Conservation (phyloP, 345 rosid species). For the Gossypium longicalyx region DNA sequence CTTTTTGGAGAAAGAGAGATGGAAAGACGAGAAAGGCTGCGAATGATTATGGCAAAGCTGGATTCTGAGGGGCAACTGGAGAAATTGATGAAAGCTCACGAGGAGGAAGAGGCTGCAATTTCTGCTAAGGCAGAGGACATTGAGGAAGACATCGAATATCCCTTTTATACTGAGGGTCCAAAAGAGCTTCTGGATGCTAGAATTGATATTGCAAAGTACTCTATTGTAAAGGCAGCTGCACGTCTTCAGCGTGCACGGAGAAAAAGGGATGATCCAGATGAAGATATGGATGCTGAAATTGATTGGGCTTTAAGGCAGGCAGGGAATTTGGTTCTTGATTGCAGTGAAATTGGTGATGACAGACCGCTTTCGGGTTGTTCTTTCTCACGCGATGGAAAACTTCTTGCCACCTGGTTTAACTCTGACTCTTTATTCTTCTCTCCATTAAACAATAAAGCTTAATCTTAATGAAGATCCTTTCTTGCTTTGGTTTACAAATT, state of each 20-base stretch:
- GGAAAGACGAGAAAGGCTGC: conserved; percentile 91
- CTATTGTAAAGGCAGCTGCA: conserved; percentile 57
- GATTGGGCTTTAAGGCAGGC: conserved; percentile 71
- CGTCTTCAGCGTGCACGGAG: conserved; percentile 68
- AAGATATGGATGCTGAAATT: conserved; percentile 79
- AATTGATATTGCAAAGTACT: conserved; percentile 66
- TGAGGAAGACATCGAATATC: conserved; percentile 72
- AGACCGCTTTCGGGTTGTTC: conserved; percentile 92
- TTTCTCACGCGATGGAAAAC: conserved; percentile 69
- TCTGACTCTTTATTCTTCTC: background rate
- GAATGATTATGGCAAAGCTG: conserved; percentile 80
- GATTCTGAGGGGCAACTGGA: conserved; percentile 81
- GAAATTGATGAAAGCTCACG: conserved; percentile 78
- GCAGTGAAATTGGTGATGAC: conserved; percentile 86
- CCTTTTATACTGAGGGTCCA: conserved; percentile 83
- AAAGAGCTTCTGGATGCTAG: conserved; percentile 68
- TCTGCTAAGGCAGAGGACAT: conserved; percentile 43
- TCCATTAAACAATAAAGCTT: background rate
- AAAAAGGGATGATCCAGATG: conserved; percentile 88
- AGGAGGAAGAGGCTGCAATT: conserved; percentile 71
- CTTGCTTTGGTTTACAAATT: background rate
- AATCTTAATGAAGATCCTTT: background rate
- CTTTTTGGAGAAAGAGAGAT: conserved; percentile 93
- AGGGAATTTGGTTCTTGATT: conserved; percentile 60
- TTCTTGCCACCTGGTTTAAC: conserved; percentile 82